These are phyloP conservation scores for Cordia subcordata DNA, from an alignment of 257 asterid genomes.

Conservation along the genomic window DNA sequence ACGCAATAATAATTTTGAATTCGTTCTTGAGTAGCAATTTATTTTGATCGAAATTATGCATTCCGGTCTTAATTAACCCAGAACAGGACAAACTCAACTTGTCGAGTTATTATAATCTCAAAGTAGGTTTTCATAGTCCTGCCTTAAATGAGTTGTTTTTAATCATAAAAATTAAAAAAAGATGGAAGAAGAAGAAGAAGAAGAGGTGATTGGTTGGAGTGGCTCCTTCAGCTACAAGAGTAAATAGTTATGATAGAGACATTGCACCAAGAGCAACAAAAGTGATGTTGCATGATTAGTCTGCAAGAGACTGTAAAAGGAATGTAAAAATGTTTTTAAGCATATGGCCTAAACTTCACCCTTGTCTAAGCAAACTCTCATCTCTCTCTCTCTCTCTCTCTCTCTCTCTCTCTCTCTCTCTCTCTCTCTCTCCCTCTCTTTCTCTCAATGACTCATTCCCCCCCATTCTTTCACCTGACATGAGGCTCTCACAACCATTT, in stretches of 20 bases:
- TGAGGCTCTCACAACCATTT: constrained; percentile 34
- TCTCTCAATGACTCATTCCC: too few relatives aligned
- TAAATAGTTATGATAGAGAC: constrained; percentile 45
- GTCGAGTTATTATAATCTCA: too few relatives aligned
- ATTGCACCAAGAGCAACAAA: constrained; percentile 47
- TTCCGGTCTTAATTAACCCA: too few relatives aligned
- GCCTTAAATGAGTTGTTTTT: too few relatives aligned
- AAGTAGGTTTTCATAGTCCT: too few relatives aligned
- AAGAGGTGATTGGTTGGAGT: constrained; percentile 34
- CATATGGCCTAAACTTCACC: constrained; percentile 68
- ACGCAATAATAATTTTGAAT: too few relatives aligned
- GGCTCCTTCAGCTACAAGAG: constrained; percentile 47
- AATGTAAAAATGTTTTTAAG: too few relatives aligned
- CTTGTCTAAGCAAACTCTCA: constrained; percentile 73
- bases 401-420: neutral
- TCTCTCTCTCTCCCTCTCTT: constrained; percentile 18
- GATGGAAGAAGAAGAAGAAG: too few relatives aligned
- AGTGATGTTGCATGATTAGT: constrained; percentile 43
- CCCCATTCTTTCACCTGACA: constrained; percentile 27
- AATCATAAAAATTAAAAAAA: too few relatives aligned
- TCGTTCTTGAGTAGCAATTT: too few relatives aligned
- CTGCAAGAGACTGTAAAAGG: constrained; percentile 37
- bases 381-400: constrained; percentile 22
- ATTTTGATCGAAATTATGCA: too few relatives aligned
- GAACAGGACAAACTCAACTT: too few relatives aligned